These are phyloP conservation scores for Withania somnifera DNA, from an alignment of 305 asterid genomes.

Conservation along the genomic window DNA sequence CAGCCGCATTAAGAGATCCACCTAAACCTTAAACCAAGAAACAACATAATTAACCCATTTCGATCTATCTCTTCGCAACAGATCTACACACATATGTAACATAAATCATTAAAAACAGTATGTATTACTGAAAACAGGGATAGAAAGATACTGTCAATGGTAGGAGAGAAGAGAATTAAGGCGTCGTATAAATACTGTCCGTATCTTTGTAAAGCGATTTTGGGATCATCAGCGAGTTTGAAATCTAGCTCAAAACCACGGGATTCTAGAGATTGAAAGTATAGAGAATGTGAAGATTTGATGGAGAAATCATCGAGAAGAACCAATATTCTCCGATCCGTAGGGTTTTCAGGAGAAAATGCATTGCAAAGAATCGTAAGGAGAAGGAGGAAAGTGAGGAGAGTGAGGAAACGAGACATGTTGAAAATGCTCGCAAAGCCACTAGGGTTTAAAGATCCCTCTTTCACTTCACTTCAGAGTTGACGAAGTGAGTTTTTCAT, in stretches of 20 bases:
- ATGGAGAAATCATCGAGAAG: slow-evolving; percentile 58
- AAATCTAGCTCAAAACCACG: slow-evolving; percentile 58
- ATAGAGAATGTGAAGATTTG: slow-evolving; percentile 63
- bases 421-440: slow-evolving; percentile 2
- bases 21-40: slow-evolving; percentile 46
- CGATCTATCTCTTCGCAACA: too few relatives aligned
- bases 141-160: slow-evolving; percentile 58
- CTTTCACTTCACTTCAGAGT: background rate
- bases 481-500: background rate
- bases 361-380: slow-evolving; percentile 30
- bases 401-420: background rate
- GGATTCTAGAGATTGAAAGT: slow-evolving; percentile 41
- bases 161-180: slow-evolving; percentile 54
- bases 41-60: background rate
- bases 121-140: background rate
- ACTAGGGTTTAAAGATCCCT: background rate
- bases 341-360: slow-evolving; percentile 58
- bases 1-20: slow-evolving; percentile 46
- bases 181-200: slow-evolving; percentile 61
- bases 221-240: slow-evolving; percentile 71
- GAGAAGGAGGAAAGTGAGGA: background rate
- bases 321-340: slow-evolving; percentile 59
- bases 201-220: slow-evolving; percentile 57
- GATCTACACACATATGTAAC: background rate
- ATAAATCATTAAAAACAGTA: background rate